Base-by-base conservation (phyloP, 768 basidiomycete genomes). In the Psilocybe subaeruginosa region DNA sequence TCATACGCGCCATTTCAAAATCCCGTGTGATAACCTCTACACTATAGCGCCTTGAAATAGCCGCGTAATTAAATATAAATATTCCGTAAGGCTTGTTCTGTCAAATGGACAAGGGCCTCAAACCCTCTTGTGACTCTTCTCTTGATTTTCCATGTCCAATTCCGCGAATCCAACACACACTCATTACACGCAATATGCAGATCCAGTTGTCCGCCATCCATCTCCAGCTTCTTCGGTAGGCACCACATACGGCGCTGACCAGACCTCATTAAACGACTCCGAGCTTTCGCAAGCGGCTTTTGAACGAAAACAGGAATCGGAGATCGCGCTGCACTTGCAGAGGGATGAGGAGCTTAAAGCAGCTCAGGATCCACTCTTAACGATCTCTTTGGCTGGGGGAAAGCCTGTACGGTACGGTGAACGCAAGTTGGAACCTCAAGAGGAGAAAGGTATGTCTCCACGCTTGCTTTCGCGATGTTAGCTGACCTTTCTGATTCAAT, bases 181-280 rank as follows among this genome's bases (percentile, higher is more conserved):
- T 8, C 73, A 74, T 53, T 70, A 75, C 58, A 76, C 79, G 3
- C 80, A 80, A 69, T 84, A 85, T 60, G 79, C 80, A 4, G 74
- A 79, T 16, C 80, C 81, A 29, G 77, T 82, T 23, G 69, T 82
- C 31, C 81, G 82, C 8, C 75, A 78, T 8, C 76, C 83, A 2
- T 85, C 84, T 8, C 82, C 83, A 11, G 77, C 83, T 16, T 83
- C 82, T 59, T 84, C 84, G 12, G 75, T 84, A 19, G 82, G 82
- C 46, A 83, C 81, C 14, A 65, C 74, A 1, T 81, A 82, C 54
- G 74, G 70, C 11, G 74, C 75, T 49, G 83, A 84, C 66, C 78
- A 80, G 61, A 83, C 81, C 1, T 75, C 80, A 2, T 68, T 70
- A 50, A 79, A 78, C 47, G 84, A 85, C 65, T 64, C 67, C n/a